A percentile compares a stretch with the other conserved stretches of the same genome.
Evolutionary conservation across 305 asterid genomes (phyloP).

Genomic region (Fraxinus sp.): DNA sequence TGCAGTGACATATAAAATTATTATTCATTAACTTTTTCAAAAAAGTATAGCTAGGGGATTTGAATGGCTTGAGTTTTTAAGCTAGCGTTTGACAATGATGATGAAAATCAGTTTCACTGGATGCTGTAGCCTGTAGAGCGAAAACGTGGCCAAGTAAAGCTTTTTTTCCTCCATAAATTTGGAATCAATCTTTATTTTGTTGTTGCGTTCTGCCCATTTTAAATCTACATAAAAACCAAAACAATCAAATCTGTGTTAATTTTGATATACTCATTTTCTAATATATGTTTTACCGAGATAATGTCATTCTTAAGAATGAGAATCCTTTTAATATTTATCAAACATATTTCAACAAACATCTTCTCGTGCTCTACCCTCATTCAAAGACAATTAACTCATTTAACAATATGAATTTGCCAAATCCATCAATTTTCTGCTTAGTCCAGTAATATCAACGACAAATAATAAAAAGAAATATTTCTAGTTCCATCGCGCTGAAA

Average conservation of each 20-base stretch:
- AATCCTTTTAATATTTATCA: neutral
- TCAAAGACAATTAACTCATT: neutral
- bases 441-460: neutral
- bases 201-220: neutral
- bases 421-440: neutral
- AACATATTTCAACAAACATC: neutral
- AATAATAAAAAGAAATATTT: neutral
- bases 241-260: neutral
- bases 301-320: neutral
- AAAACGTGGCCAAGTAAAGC: neutral
- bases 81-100: neutral
- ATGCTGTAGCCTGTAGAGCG: neutral
- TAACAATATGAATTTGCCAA: neutral
- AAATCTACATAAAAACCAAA: neutral
- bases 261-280: neutral
- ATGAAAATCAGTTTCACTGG: neutral
- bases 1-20: conserved; percentile 7
- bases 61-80: neutral
- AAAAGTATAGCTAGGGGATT: neutral
- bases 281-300: neutral
- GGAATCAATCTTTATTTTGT: neutral
- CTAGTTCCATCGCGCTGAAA: neutral
- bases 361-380: neutral
- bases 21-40: conserved; percentile 21
- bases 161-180: neutral